Evolutionary conservation across 257 asterid genomes (phyloP), one percentile per base, ranked within the genome.

Genomic region (Solanum medicagineum): DNA sequence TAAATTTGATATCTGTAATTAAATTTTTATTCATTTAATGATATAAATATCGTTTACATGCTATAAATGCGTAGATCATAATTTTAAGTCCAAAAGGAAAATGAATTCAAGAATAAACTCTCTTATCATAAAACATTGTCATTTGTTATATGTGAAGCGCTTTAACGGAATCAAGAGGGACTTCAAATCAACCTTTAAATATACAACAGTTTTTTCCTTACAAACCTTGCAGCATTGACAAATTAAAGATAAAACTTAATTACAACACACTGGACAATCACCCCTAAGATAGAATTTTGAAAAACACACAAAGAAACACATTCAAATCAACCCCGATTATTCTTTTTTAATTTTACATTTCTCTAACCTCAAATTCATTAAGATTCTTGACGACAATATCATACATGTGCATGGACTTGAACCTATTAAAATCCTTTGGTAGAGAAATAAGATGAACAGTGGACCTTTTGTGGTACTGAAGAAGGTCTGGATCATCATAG

Each of bases 401-500:
- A 19, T 68, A 90, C 90, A 87, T 90, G 47, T 90, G 87, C 83
- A 89, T 89, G 91, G 92, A 85, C 51, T 89, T 90, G 85, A 90
- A 89, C 87, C 73, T 90, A 86, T 2, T 87, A 87, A 90, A 90
- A 17, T 90, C 92, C 60, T 60, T 90, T 1, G 93, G 93, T 36
- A 90, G 93, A 69, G 93, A 90, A 63, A 90, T 90, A 62, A 90
- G 93, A 83, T 90, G 89, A 12, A 89, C 87, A 0, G 93, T 89
- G n/a, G 90, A 89, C 57, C 92, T 82, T 81, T 90, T 90, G 62
- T 90, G 93, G 86, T 86, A 90, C 47, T 90, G 93, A 55, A 89
- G 90, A 22, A 90, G 90, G 10, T 88, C 90, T 10, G 91, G 92
- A 60, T 90, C 93, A 44, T 89, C 92, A 62, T 90, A 88, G 7